phyloP scores from a whole-genome alignment of 805 yeast species.

The Candida quercuum region DNA sequence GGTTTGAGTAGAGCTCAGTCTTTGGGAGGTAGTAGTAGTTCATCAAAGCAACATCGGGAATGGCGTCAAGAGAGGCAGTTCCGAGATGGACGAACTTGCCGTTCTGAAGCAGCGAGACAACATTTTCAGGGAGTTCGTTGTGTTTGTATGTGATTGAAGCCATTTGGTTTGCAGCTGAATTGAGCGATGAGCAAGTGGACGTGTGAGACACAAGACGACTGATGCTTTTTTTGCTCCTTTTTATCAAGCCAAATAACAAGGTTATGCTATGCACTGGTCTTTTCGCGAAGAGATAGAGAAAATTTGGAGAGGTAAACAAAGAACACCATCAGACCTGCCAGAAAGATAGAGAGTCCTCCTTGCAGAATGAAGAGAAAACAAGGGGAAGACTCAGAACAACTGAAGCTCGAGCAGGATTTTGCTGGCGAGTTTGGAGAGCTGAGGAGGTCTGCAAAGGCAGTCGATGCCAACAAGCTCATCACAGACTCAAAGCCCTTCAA shows the following conservation, averaged over 20 bases:
- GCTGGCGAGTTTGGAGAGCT: slow-evolving; percentile 17
- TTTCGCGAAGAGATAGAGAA: too few species aligned
- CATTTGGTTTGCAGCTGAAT: slow-evolving; percentile 13
- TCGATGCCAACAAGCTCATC: slow-evolving; percentile 7
- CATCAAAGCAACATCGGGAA: slow-evolving; percentile 90
- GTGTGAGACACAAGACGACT: too few species aligned
- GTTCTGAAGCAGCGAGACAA: slow-evolving; percentile 43
- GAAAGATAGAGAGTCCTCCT: too few species aligned
- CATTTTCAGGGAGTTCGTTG: slow-evolving; percentile 31
- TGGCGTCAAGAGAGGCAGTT: slow-evolving; percentile 52
- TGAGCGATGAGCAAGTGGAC: background rate
- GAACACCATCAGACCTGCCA: too few species aligned
- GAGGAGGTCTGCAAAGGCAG: slow-evolving; percentile 12
- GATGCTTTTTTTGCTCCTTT: too few species aligned
- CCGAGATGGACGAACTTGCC: slow-evolving; percentile 80
- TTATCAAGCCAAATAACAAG: too few species aligned
- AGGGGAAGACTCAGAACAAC: background rate
- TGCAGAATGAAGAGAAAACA: background rate
- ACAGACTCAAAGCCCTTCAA: slow-evolving; percentile 4
- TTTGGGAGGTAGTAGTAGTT: slow-evolving; percentile 68
- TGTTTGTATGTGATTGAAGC: slow-evolving; percentile 22
- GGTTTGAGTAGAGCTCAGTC: slow-evolving; percentile 24
- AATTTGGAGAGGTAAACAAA: background rate
- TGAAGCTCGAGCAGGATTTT: slow-evolving; percentile 13
- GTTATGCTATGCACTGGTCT: too few species aligned